Conservation (phyloP, 345 rosid species). For the Anastatica hierochuntica region DNA sequence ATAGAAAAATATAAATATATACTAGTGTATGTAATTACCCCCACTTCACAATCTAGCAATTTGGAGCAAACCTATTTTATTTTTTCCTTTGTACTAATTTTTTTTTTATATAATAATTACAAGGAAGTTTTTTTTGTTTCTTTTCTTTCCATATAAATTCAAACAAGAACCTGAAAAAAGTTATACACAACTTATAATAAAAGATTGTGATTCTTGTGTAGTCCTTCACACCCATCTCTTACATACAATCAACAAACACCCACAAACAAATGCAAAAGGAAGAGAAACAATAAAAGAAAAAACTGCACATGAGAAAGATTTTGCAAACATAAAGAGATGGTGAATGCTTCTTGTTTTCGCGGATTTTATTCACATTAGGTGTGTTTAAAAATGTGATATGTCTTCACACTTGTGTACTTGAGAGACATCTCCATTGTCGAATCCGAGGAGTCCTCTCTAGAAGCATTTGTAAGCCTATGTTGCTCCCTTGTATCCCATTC, state of each 20-base stretch:
- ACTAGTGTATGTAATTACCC: too few relatives aligned
- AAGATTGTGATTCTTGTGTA: too few relatives aligned
- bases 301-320: constrained; percentile 22
- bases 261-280: constrained; percentile 12
- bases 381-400: background rate
- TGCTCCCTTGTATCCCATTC: constrained; percentile 48
- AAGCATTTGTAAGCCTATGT: constrained; percentile 67
- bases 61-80: too few relatives aligned
- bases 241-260: background rate
- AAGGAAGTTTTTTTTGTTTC: too few relatives aligned
- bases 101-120: too few relatives aligned
- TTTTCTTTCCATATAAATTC: too few relatives aligned
- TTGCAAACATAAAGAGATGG: constrained; percentile 10
- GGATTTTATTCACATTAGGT: too few relatives aligned
- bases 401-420: constrained; percentile 56
- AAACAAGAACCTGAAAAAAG: constrained; percentile 6
- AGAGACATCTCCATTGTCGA: constrained; percentile 74
- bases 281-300: constrained; percentile 4
- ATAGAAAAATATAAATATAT: too few relatives aligned
- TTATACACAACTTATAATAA: constrained; percentile 21
- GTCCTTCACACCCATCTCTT: background rate
- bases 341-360: too few relatives aligned
- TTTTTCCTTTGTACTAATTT: too few relatives aligned
- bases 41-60: too few relatives aligned
- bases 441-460: constrained; percentile 58